phyloP scores from a whole-genome alignment of 352 stramenopile species.

The Globisporangium cederbergense region DNA sequence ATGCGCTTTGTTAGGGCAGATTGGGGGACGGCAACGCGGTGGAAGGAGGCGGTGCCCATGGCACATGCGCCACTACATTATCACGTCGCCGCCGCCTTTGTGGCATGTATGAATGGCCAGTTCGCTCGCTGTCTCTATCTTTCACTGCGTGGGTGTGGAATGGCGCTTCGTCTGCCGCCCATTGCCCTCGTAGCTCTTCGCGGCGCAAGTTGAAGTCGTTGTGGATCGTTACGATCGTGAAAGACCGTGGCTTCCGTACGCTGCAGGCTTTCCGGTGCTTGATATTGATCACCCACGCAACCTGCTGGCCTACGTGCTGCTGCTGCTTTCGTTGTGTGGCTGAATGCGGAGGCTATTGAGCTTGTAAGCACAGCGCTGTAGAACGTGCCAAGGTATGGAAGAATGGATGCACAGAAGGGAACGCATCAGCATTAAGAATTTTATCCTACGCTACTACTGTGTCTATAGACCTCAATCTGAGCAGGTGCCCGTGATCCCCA shows the following conservation, averaged over 20 bases:
- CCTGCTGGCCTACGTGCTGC: too few relatives aligned
- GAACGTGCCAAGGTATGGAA: too few relatives aligned
- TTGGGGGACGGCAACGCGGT: not conserved
- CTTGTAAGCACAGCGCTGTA: too few relatives aligned
- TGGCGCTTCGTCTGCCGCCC: not conserved
- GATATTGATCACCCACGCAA: too few relatives aligned
- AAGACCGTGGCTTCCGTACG: too few relatives aligned
- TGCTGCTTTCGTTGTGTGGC: too few relatives aligned
- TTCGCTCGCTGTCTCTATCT: not conserved
- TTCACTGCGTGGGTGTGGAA: not conserved
- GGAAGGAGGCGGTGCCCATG: not conserved
- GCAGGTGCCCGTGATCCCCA: constrained; percentile 36
- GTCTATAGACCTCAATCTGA: constrained; percentile 12
- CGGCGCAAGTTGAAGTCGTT: not conserved
- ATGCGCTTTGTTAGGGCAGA: not conserved
- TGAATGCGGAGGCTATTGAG: too few relatives aligned
- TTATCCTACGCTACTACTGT: not conserved
- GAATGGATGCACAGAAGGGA: too few relatives aligned
- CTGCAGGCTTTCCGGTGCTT: too few relatives aligned
- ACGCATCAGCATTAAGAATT: too few relatives aligned
- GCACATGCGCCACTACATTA: not conserved
- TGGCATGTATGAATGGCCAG: not conserved
- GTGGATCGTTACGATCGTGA: not conserved
- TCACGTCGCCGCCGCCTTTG: not conserved
- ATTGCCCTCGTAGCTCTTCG: not conserved